These are phyloP conservation scores for Gossypium raimondii DNA, from an alignment of 345 rosid genomes.

Conservation along the genomic window DNA sequence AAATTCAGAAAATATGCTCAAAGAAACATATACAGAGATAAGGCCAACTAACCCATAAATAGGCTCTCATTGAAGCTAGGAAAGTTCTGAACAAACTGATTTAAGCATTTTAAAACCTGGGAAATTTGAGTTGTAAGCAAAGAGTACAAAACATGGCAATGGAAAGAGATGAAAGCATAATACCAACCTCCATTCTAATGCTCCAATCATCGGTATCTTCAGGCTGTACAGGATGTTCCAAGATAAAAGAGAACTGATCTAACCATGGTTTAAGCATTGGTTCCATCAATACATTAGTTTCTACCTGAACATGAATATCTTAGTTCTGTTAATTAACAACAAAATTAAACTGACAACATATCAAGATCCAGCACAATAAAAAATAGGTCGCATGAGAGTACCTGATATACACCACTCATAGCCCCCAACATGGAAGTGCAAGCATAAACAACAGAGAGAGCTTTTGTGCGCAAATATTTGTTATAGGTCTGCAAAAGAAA, in stretches of 20 bases:
- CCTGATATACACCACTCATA: conserved; percentile 86
- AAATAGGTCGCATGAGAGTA: conserved; percentile 22
- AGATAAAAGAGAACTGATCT: conserved; percentile 58
- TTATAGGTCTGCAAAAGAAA: conserved; percentile 54
- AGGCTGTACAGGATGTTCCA: conserved; percentile 63
- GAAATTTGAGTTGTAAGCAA: neutral
- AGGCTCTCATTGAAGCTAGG: conserved; percentile 60
- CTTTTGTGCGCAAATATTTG: conserved; percentile 64
- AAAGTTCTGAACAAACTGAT: conserved; percentile 86
- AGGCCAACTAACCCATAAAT: conserved; percentile 53
- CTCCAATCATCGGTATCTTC: conserved; percentile 98
- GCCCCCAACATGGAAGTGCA: conserved; percentile 72
- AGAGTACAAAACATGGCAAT: neutral
- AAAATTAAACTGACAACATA: conserved; percentile 20
- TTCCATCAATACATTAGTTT: conserved; percentile 49
- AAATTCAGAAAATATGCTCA: neutral
- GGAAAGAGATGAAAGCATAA: conserved; percentile 16
- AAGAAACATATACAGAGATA: neutral
- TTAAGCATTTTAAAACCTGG: conserved; percentile 89
- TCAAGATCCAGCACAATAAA: conserved; percentile 14
- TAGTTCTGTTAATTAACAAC: conserved; percentile 32
- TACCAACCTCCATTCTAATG: conserved; percentile 80
- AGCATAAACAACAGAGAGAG: conserved; percentile 77
- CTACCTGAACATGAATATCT: conserved; percentile 55
- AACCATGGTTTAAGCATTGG: conserved; percentile 73